These are phyloP conservation scores for Leccinum pseudoinsigne DNA, from an alignment of 1,284 basidiomycete species.

Conservation along the genomic window DNA sequence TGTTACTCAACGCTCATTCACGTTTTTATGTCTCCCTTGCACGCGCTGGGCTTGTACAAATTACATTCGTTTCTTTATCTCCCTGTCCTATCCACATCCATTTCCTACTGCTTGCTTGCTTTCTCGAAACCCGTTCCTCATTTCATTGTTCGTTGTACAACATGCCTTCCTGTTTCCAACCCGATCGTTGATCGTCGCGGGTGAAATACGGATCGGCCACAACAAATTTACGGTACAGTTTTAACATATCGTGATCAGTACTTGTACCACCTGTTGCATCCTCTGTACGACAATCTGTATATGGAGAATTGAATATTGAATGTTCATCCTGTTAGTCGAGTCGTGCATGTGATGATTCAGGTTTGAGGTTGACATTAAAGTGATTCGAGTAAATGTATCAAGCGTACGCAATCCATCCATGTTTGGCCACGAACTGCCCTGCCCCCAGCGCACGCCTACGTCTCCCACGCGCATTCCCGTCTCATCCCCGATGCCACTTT, in stretches of 20 bases:
- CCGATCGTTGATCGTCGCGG: constrained; percentile 17
- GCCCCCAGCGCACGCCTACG: constrained; percentile 32
- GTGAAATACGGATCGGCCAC: constrained; percentile 5
- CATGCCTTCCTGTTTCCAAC: not conserved
- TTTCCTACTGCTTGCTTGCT: constrained; percentile 1
- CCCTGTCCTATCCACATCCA: not conserved
- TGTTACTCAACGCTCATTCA: no score
- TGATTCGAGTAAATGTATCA: not conserved
- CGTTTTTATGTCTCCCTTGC: no score
- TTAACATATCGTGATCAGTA: constrained; percentile 8
- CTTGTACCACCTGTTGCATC: constrained; percentile 25
- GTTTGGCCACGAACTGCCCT: constrained; percentile 35
- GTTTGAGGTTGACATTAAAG: no score
- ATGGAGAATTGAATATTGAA: not conserved
- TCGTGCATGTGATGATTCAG: not conserved
- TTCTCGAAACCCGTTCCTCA: not conserved
- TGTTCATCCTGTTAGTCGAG: not conserved
- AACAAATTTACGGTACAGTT: constrained; percentile 22
- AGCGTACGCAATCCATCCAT: constrained; percentile 31
- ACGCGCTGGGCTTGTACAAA: no score
- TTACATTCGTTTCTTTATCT: not conserved
- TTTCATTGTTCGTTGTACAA: constrained; percentile 22
- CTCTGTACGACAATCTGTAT: constrained; percentile 23
- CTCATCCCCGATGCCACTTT: constrained; percentile 32
- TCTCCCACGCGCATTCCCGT: constrained; percentile 34